These are phyloP conservation scores for Dunaliella primolecta DNA, from an alignment of 139 green algal genomes.

Conservation along the genomic window DNA sequence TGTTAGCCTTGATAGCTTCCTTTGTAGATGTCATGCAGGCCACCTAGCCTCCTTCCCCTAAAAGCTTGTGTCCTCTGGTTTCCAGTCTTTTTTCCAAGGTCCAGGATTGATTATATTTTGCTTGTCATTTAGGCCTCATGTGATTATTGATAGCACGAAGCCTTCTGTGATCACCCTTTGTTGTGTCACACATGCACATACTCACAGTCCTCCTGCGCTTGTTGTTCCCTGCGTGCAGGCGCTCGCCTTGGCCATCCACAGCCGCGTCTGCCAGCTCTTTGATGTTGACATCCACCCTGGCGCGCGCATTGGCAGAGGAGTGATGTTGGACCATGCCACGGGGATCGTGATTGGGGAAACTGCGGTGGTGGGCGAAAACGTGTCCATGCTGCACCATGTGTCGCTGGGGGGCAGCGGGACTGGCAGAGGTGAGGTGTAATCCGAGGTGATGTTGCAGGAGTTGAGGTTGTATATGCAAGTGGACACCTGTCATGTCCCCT, in stretches of 20 bases:
- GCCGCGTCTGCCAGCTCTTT: conserved; percentile 67
- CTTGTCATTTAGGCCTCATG: too few species aligned
- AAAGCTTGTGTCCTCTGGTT: too few species aligned
- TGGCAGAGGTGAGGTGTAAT: conserved; percentile 56
- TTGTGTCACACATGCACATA: neutral
- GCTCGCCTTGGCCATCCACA: conserved; percentile 77
- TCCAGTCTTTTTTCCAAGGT: too few species aligned
- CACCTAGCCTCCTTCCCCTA: too few species aligned
- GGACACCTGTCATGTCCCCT: too few species aligned
- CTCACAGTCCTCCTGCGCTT: neutral
- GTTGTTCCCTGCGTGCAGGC: conserved; percentile 20
- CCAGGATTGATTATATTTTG: too few species aligned
- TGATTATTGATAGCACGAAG: too few species aligned
- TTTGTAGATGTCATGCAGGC: too few species aligned
- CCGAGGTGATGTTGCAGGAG: neutral
- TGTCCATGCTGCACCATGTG: conserved; percentile 94
- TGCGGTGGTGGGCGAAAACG: conserved; percentile 88
- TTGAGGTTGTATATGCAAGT: too few species aligned
- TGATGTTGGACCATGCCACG: conserved; percentile 92
- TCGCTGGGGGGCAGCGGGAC: conserved; percentile 88
- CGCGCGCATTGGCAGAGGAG: conserved; percentile 71
- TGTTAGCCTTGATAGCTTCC: too few species aligned
- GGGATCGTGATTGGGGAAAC: conserved; percentile 95
- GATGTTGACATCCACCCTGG: conserved; percentile 89
- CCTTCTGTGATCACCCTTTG: too few species aligned